Base-by-base conservation (phyloP, 441 rosid genomes). In the Corymbia calophylla region DNA sequence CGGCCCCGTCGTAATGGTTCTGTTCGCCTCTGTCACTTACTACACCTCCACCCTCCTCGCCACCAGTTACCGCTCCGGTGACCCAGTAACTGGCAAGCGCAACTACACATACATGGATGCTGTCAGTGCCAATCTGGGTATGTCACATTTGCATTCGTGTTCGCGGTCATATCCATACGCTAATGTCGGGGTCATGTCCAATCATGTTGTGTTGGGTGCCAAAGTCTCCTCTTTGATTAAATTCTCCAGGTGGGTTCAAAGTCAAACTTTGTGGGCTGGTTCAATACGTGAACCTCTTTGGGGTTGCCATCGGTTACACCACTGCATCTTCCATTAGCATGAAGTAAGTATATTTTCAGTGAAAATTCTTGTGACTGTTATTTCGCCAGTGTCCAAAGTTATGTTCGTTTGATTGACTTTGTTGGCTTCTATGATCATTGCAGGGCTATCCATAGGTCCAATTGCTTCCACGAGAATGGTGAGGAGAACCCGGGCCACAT, bases 41-140 rank as follows among this genome's bases (percentile, higher is more conserved):
- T 89, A 89, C 73, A 86, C 86, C 66, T 89, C 90, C 47, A 44
- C 48, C 53, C 88, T 89, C 70, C 86, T 89, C 1, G 31, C 86
- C 49, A 6, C 29, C 64, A 1, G n/a, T 58, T 58, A 58, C 64
- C 6, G 14, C n/a, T 58, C 14, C 64, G 62, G n/a, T 13, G 87
- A 89, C 82, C 86, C 88, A 1, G 16, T 53, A 2, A 70, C 53
- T 3, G 88, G 90, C 55, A 89, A 55, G 86, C 39, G 90, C 86
- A 89, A 87, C 88, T 89, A 70, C 90, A 89, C 90, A 8, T 86
- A 89, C 73, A 86, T n/a, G 88, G 90, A 89, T 62, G 90, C 88
- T 19, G 90, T 89, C 27, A 8, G 47, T 2, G 53, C 90, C 56
- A 55, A 86, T 89, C 90, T 89, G 7, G 90, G 90, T 89, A 89